phyloP scores from a whole-genome alignment of 257 asterid species.

The Scutellaria barbata region DNA sequence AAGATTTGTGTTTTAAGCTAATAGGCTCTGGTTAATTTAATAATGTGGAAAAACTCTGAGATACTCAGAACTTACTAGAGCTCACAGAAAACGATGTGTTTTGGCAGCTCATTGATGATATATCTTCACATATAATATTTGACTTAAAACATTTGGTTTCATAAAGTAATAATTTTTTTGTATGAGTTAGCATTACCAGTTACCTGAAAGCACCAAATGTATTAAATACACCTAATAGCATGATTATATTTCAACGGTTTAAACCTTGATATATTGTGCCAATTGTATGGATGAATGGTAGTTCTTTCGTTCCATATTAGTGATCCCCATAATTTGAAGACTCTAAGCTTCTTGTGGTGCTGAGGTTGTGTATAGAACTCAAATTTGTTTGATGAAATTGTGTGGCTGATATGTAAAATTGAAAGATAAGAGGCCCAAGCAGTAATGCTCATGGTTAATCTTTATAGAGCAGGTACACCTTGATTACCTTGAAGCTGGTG shows the following conservation, averaged over 20 bases:
- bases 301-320: not conserved
- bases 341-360: slow-evolving; percentile 27
- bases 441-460: slow-evolving; percentile 31
- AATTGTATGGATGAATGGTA: not conserved
- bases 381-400: slow-evolving; percentile 26
- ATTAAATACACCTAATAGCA: not conserved
- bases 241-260: not conserved
- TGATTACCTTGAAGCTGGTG: slow-evolving; percentile 95
- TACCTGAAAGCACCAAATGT: slow-evolving; percentile 4
- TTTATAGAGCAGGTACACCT: slow-evolving; percentile 78
- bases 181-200: not conserved
- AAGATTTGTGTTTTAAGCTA: slow-evolving; percentile 22
- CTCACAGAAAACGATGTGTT: not conserved
- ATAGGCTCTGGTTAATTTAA: slow-evolving; percentile 7
- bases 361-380: slow-evolving; percentile 20
- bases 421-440: not conserved
- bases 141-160: not conserved
- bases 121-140: not conserved
- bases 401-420: not conserved
- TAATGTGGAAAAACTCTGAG: not conserved
- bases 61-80: not conserved
- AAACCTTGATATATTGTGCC: slow-evolving; percentile 4
- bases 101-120: not conserved
- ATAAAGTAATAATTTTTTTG: not conserved
- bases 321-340: not conserved